Conservation (phyloP, 352 stramenopile species). For the Salisapilia sapeloensis region DNA sequence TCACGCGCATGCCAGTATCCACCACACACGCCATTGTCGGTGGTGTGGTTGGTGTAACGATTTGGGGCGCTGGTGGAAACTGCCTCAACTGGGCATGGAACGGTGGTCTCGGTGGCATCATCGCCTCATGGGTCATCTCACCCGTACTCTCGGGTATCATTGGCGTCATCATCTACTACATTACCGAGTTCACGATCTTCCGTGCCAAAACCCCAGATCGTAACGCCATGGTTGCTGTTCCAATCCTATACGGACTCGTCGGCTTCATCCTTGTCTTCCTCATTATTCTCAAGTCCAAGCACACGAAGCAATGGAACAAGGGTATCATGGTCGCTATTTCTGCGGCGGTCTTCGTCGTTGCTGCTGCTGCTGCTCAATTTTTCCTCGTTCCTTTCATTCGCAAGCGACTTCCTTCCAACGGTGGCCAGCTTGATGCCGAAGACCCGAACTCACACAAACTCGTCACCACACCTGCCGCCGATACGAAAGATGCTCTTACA, state of each 20-base stretch:
- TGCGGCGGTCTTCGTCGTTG: not conserved
- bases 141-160: constrained; percentile 30
- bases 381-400: constrained; percentile 11
- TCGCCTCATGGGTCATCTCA: constrained; percentile 51
- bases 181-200: constrained; percentile 29
- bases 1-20: constrained; percentile 41
- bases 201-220: constrained; percentile 8
- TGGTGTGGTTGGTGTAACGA: constrained; percentile 44
- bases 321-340: constrained; percentile 2
- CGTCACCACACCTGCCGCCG: too few species aligned
- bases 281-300: constrained; percentile 18
- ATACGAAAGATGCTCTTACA: too few species aligned
- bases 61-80: constrained; percentile 15
- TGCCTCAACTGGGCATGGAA: constrained; percentile 25
- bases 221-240: constrained; percentile 17
- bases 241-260: constrained; percentile 28
- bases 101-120: constrained; percentile 25
- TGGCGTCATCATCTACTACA: constrained; percentile 32
- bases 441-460: constrained; percentile 1
- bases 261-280: constrained; percentile 27
- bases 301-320: constrained; percentile 4
- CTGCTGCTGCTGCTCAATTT: constrained; percentile 4
- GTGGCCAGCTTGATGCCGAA: not conserved
- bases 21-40: constrained; percentile 61
- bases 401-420: constrained; percentile 6